Percentiles rank a stretch among this genome's conserved stretches.
Conservation (phyloP, 495 filamentous ascomycete species). For the Neurospora sp. region DNA sequence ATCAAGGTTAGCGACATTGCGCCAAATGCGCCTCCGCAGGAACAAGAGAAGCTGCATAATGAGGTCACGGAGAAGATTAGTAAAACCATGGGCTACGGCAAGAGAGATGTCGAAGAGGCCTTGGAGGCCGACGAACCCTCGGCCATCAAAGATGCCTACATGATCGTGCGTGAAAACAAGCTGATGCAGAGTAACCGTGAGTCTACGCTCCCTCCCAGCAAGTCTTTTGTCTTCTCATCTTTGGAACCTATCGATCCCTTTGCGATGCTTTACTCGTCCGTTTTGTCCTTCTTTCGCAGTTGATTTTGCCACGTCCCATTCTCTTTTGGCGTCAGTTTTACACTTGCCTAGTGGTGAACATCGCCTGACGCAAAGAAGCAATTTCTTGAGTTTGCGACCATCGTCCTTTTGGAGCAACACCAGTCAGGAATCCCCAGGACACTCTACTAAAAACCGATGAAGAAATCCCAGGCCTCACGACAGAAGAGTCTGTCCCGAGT, state of each 20-base stretch:
- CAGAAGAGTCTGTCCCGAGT: conserved; percentile 18
- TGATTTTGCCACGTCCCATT: not conserved
- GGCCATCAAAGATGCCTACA: conserved; percentile 96
- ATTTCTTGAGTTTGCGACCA: conserved; percentile 15
- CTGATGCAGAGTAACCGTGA: conserved; percentile 92
- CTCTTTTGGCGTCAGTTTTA: not conserved
- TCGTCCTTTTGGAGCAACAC: conserved; percentile 31
- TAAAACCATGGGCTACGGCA: conserved; percentile 94
- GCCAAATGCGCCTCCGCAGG: conserved; percentile 61
- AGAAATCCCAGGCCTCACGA: conserved; percentile 9
- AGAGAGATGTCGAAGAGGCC: conserved; percentile 90
- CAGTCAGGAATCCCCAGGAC: conserved; percentile 19
- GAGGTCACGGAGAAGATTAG: conserved; percentile 89
- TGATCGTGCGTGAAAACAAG: conserved; percentile 95
- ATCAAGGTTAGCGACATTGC: conserved; percentile 73
- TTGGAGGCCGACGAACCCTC: conserved; percentile 85
- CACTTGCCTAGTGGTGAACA: conserved; percentile 1
- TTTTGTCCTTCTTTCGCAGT: not conserved
- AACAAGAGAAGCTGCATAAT: conserved; percentile 83
- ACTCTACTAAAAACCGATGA: conserved; percentile 9
- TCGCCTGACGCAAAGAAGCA: conserved; percentile 14
- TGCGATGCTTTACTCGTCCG: not conserved
- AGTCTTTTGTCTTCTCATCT: not conserved
- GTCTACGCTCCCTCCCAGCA: conserved; percentile 20
- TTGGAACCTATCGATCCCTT: not conserved